These are phyloP conservation scores for Xylariales sp. DNA, from an alignment of 2,329 filamentous ascomycete genomes.

Conservation along the genomic window DNA sequence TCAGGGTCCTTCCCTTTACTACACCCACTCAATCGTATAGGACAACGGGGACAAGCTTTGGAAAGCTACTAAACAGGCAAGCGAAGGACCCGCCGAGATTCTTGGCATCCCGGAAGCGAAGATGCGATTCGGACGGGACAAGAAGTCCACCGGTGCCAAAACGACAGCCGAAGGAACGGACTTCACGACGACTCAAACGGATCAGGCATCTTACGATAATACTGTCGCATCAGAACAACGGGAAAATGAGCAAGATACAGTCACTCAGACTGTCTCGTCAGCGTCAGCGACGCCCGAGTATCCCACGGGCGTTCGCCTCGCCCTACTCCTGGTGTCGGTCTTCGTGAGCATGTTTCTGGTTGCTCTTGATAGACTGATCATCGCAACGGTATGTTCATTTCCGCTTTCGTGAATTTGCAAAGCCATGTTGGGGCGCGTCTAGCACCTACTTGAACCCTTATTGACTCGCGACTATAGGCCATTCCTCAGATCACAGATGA, in stretches of 20 bases:
- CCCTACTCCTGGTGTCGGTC: constrained; percentile 27
- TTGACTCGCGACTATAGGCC: constrained; percentile 20
- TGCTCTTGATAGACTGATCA: constrained; percentile 32
- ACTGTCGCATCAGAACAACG: too few relatives aligned
- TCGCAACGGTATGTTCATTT: constrained; percentile 23
- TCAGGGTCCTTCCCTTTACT: too few relatives aligned
- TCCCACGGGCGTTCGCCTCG: constrained; percentile 27
- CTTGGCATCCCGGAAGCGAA: too few relatives aligned
- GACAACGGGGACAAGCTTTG: too few relatives aligned
- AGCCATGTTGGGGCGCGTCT: too few relatives aligned
- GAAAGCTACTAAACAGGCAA: too few relatives aligned
- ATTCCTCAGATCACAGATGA: constrained; percentile 34
- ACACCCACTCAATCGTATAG: too few relatives aligned
- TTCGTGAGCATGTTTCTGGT: constrained; percentile 35
- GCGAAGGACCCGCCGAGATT: too few relatives aligned
- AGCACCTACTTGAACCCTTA: too few relatives aligned
- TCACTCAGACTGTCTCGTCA: constrained; percentile 6
- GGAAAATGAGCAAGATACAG: constrained; percentile 13
- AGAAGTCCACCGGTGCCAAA: constrained; percentile 1
- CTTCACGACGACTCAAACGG: background rate
- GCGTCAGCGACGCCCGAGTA: constrained; percentile 22
- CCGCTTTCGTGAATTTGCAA: too few relatives aligned
- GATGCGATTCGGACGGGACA: constrained; percentile 7
- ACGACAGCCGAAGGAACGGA: background rate
- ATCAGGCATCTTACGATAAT: background rate